Base-by-base conservation (phyloP, 768 basidiomycete genomes). In the Termitomyces sp. region DNA sequence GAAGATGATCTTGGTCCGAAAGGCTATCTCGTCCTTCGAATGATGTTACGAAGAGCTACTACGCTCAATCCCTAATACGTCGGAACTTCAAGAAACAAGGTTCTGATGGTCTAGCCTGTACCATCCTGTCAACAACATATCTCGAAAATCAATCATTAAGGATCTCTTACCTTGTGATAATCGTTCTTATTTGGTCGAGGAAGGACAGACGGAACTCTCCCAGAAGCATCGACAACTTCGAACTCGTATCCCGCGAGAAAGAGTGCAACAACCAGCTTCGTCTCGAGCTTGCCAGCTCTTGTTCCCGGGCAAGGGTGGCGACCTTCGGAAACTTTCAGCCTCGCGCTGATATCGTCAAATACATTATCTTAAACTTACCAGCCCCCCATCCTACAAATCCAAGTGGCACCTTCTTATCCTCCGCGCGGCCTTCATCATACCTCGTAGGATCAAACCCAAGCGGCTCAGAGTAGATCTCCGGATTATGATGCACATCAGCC, bases 351-450 rank as follows among this genome's bases (percentile, higher is more conserved):
- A 22, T 33, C 32, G 7, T 5, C 20, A 5, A 33, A 22, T 26
- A 22, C 36, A 2, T 4, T 16, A 10, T 18, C 20, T 12, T 20
- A 33, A 33, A 18, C 67, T 56, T 53, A 74, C 76, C 76, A 20
- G 66, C 73, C 40, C 76, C 77, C 76, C 75, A 78, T 4, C 71
- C 78, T 3, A 77, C 40, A 59, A 65, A 78, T 5, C 66, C 66
- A 52, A 70, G 69, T 0, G 66, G 33, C 5, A 57, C 70, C 20
- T 71, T 72, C 62, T 67, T 73, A 51, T 75, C 74, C 27, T 77
- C 75, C 33, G 72, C 71, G 16, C 71, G 47, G 0, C 65, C 71
- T n/a, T 63, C 56, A 1, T 58, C 52, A 37, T 67, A 76, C 36
- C 76, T 63, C 1, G 53, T 64, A 0, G 76, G 77, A 64, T 77